These are phyloP conservation scores for Fusarium sambucinum DNA, from an alignment of 2,329 filamentous ascomycete species.

Conservation along the genomic window DNA sequence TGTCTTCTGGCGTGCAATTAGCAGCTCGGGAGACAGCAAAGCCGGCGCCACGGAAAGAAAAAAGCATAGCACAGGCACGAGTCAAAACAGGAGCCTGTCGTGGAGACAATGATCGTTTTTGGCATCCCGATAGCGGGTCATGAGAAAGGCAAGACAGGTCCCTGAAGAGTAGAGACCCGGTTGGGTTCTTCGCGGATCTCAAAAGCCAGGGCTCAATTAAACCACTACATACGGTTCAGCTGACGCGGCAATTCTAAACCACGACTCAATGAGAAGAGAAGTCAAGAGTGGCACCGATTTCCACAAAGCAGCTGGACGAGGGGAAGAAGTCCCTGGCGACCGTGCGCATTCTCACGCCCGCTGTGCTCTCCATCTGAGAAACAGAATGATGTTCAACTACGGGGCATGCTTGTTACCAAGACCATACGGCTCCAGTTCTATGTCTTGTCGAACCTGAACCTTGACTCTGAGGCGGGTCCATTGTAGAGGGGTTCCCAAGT, in stretches of 20 bases:
- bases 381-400: conserved; percentile 2
- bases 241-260: conserved; percentile 38
- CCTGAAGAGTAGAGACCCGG: conserved; percentile 41
- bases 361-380: conserved; percentile 18
- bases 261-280: conserved; percentile 7
- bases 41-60: conserved; percentile 45
- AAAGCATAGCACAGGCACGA: conserved; percentile 43
- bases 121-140: conserved; percentile 44
- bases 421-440: conserved; percentile 18
- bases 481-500: conserved; percentile 20
- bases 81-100: conserved; percentile 34
- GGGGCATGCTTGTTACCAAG: not conserved
- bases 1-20: conserved; percentile 41
- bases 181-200: conserved; percentile 25
- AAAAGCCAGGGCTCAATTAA: conserved; percentile 20
- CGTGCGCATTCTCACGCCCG: conserved; percentile 34
- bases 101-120: conserved; percentile 39
- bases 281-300: conserved; percentile 23
- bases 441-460: conserved; percentile 15
- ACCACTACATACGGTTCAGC: conserved; percentile 28
- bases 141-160: conserved; percentile 25
- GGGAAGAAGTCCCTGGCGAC: conserved; percentile 19
- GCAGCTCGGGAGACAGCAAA: conserved; percentile 42
- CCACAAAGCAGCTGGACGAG: conserved; percentile 8
- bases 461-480: conserved; percentile 23